Evolutionary conservation across 441 rosid genomes (phyloP), one percentile per base, ranked within the genome.

Genomic region (Oxalis stricta): DNA sequence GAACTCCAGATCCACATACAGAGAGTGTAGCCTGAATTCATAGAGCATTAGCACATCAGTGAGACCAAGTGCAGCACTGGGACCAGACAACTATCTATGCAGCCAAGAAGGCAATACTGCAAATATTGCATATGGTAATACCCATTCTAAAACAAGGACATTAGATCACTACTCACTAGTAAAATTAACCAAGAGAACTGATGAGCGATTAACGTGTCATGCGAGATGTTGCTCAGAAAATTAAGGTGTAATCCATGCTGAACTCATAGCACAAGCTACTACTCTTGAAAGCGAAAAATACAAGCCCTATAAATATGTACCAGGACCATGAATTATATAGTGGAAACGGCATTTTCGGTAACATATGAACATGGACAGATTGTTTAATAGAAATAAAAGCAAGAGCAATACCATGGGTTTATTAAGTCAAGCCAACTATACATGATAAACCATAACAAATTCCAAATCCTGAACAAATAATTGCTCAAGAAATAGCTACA

Each of bases 1-100:
- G 59, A 88, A 72, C 47, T 69, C 77, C 41, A 84, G 72, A n/a
- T 58, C 89, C 93, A 47, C 75, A 75, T 37, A 72, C 71, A 42
- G 82, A 73, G 47, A 84, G 71, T 6, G 70, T 62, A 49, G 67
- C 87, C 97, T 93, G 20, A 58, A 71, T 32, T 54, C 56, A 59
- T 39, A 61, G 8, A 22, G 48, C 37, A 38, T 22, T 24, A 44
- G 46, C 17, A 19, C 39, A 53, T 49, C 10, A 53, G 43, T 19
- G 17, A 49, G 41, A 48, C 52, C 50, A 23, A 18, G 44, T n/a
- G 40, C 46, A 39, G 7, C 21, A 44, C 7, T 35, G 28, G 31
- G 37, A 33, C 13, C 38, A 52, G 19, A 7, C 12, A 23, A 26
- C 17, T 42, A 41, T 28, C 21, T 48, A 14, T 16, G 36, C 1